Conservation (phyloP, 345 rosid species). For the Camelina hispida region DNA sequence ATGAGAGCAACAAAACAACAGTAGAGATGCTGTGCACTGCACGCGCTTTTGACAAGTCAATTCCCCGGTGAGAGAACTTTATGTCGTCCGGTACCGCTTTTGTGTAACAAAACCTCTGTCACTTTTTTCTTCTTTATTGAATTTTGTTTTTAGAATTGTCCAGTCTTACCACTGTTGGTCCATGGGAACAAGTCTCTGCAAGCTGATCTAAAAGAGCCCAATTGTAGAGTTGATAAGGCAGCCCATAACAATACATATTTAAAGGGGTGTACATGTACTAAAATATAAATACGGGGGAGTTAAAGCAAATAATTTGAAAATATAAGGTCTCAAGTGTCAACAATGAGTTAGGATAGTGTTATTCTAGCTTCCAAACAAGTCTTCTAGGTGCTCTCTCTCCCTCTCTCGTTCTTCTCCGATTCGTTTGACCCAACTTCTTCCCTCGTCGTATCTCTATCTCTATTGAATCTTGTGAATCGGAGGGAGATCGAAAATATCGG, state of each 20-base stretch:
- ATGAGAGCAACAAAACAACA: conserved; percentile 8
- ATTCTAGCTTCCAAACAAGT: conserved; percentile 34
- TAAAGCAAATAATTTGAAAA: not conserved
- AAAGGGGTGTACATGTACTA: not conserved
- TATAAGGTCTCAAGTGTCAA: not conserved
- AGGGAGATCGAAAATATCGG: conserved; percentile 13
- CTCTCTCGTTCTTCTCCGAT: conserved; percentile 17
- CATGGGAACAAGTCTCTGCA: too few relatives aligned
- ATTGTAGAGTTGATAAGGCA: too few relatives aligned
- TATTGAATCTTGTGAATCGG: conserved; percentile 17
- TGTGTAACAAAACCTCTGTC: conserved; percentile 29
- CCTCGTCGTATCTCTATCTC: not conserved
- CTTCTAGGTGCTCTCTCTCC: not conserved
- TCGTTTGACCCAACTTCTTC: not conserved
- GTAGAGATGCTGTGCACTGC: conserved; percentile 45
- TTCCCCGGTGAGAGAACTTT: conserved; percentile 40
- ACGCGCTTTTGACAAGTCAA: conserved; percentile 65
- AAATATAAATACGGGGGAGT: not conserved
- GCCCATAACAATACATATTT: too few relatives aligned
- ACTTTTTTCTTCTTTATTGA: not conserved
- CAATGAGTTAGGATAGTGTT: not conserved
- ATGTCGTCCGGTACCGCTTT: conserved; percentile 40
- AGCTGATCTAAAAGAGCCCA: too few relatives aligned
- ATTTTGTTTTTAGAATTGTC: not conserved
- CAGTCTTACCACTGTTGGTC: too few relatives aligned